Conservation (phyloP, 768 basidiomycete genomes). For the Pleurotus salmoneostramineus region DNA sequence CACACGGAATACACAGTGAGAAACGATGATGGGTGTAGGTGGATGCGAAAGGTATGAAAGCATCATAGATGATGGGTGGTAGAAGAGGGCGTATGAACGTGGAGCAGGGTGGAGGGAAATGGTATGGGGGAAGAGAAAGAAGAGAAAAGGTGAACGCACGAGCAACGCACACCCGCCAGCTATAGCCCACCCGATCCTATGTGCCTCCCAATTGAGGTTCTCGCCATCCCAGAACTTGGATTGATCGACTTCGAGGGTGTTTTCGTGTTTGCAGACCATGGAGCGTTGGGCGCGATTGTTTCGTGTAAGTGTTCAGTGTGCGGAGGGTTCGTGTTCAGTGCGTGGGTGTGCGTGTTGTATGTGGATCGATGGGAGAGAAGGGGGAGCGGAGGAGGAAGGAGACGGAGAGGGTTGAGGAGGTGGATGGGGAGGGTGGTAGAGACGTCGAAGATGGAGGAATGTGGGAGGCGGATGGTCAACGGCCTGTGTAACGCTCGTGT, state of each 20-base stretch:
- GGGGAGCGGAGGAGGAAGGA: not conserved
- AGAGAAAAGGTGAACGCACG: constrained; percentile 31
- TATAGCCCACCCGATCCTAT: constrained; percentile 72
- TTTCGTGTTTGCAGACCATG: constrained; percentile 42
- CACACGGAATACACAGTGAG: too few relatives aligned
- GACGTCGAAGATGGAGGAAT: too few relatives aligned
- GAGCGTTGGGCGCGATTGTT: not conserved
- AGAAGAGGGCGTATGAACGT: too few relatives aligned
- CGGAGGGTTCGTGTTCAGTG: too few relatives aligned
- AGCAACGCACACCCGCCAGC: constrained; percentile 56
- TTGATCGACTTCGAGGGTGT: constrained; percentile 50
- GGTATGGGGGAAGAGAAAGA: too few relatives aligned
- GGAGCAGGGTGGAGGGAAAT: too few relatives aligned
- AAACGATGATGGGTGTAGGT: too few relatives aligned
- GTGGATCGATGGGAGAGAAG: not conserved
- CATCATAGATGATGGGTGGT: too few relatives aligned
- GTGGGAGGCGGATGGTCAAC: too few relatives aligned
- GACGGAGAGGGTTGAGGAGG: not conserved
- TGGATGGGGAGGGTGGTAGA: too few relatives aligned
- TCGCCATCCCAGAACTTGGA: constrained; percentile 55
- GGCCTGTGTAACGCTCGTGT: too few relatives aligned
- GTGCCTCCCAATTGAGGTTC: constrained; percentile 53
- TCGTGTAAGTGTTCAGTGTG: not conserved
- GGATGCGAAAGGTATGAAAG: too few relatives aligned
- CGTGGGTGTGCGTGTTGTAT: not conserved